These are phyloP conservation scores for Lodderomyces parapsilosis DNA, from an alignment of 1,139 yeast genomes.

Conservation along the genomic window DNA sequence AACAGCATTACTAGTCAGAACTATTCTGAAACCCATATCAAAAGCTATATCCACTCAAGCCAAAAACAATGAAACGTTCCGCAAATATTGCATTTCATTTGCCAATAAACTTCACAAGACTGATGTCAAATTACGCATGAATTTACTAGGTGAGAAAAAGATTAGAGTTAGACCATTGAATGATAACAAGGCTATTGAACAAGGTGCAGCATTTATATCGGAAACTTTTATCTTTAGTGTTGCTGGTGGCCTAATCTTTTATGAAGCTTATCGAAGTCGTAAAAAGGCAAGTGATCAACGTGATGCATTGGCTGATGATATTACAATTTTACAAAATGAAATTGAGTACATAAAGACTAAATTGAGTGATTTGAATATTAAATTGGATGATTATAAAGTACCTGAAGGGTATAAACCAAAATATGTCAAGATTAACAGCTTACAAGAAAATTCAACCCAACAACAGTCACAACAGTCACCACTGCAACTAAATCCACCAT, in stretches of 20 bases:
- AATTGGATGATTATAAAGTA: slow-evolving; percentile 46
- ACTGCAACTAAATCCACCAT: neutral
- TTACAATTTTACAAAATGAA: slow-evolving; percentile 65
- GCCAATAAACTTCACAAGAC: slow-evolving; percentile 75
- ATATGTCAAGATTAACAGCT: slow-evolving; percentile 28
- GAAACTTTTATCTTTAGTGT: slow-evolving; percentile 76
- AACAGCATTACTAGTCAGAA: slow-evolving; percentile 70
- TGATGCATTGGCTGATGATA: slow-evolving; percentile 68
- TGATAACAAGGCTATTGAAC: slow-evolving; percentile 80
- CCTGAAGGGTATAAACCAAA: slow-evolving; percentile 49
- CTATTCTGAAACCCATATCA: slow-evolving; percentile 82
- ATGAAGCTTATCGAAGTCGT: slow-evolving; percentile 68
- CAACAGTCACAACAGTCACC: neutral
- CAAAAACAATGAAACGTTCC: slow-evolving; percentile 67
- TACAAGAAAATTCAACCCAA: neutral
- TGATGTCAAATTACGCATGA: slow-evolving; percentile 63
- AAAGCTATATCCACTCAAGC: slow-evolving; percentile 72
- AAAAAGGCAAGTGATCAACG: slow-evolving; percentile 62
- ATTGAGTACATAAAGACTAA: slow-evolving; percentile 51
- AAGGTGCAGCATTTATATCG: slow-evolving; percentile 77
- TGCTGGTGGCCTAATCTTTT: slow-evolving; percentile 77
- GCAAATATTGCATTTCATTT: slow-evolving; percentile 58
- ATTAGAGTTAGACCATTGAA: slow-evolving; percentile 73
- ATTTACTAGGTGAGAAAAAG: slow-evolving; percentile 59
- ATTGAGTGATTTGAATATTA: slow-evolving; percentile 25